Conservation (phyloP, 1,284 basidiomycete species). For the Ceratobasidium sp. region DNA sequence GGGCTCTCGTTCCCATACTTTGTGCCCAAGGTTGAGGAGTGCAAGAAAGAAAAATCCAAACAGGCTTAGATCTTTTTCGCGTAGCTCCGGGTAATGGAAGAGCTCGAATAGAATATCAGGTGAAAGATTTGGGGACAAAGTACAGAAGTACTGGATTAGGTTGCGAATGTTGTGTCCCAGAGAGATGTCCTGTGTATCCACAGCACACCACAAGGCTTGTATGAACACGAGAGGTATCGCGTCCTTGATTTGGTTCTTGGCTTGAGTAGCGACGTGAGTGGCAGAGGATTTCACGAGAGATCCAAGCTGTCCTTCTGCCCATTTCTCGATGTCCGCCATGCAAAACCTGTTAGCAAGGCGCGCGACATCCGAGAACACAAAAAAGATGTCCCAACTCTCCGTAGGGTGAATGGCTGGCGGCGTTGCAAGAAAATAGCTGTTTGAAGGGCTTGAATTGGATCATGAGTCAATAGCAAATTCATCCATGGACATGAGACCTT, state of each 20-base stretch:
- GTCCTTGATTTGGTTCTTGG: not conserved
- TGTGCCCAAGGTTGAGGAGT: not conserved
- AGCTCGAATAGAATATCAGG: no score
- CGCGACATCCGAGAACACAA: not conserved
- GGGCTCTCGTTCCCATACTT: not conserved
- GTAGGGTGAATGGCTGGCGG: no score
- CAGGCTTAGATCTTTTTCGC: not conserved
- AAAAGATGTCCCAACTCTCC: not conserved
- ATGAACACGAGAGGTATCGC: not conserved
- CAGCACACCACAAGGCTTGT: not conserved
- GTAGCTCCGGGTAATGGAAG: not conserved
- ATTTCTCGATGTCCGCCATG: not conserved
- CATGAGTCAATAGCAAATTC: not conserved
- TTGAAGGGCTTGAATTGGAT: not conserved
- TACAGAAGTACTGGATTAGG: not conserved
- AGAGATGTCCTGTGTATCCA: not conserved
- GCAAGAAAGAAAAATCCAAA: not conserved
- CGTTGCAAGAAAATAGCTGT: not conserved
- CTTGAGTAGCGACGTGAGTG: not conserved
- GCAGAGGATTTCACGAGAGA: not conserved
- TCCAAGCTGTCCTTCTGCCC: not conserved
- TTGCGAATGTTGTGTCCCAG: not conserved
- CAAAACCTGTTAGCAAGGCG: not conserved
- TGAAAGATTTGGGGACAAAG: no score
- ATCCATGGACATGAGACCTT: not conserved